Conservation (phyloP, 805 yeast species). For the Yamadazyma tumulicola region DNA sequence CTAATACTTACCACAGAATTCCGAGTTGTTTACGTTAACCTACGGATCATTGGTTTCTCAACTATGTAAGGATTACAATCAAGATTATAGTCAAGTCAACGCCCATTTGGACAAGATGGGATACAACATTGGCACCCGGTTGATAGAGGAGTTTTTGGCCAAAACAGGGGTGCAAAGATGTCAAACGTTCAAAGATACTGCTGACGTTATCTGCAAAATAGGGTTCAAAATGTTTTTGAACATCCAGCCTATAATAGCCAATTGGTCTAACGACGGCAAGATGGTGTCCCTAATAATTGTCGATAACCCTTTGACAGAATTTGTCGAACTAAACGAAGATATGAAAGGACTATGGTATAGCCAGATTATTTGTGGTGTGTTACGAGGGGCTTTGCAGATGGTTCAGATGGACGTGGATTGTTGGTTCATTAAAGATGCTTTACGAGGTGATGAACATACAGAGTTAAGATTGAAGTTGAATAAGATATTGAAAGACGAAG, state of each 20-base stretch:
- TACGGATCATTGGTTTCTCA: constrained; percentile 94
- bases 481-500: constrained; percentile 81
- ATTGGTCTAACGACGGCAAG: constrained; percentile 75
- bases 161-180: constrained; percentile 86
- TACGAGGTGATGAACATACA: constrained; percentile 79
- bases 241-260: constrained; percentile 67
- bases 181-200: constrained; percentile 73
- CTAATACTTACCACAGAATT: constrained; percentile 47
- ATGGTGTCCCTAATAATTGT: constrained; percentile 67
- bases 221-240: constrained; percentile 91
- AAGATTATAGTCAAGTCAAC: constrained; percentile 77
- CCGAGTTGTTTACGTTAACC: constrained; percentile 90
- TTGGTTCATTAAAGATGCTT: constrained; percentile 69
- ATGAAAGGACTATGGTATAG: constrained; percentile 87
- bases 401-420: constrained; percentile 91
- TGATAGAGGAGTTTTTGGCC: constrained; percentile 91
- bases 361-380: constrained; percentile 82
- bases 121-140: constrained; percentile 83
- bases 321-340: constrained; percentile 85
- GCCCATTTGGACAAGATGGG: constrained; percentile 89
- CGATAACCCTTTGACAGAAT: constrained; percentile 91
- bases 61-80: constrained; percentile 75
- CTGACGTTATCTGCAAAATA: constrained; percentile 78
- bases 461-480: constrained; percentile 73
- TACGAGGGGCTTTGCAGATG: constrained; percentile 92